A percentile compares a stretch with the other conserved stretches of the same genome.
Conservation (phyloP, 2,329 filamentous ascomycete genomes). For the Xylaria arbuscula region DNA sequence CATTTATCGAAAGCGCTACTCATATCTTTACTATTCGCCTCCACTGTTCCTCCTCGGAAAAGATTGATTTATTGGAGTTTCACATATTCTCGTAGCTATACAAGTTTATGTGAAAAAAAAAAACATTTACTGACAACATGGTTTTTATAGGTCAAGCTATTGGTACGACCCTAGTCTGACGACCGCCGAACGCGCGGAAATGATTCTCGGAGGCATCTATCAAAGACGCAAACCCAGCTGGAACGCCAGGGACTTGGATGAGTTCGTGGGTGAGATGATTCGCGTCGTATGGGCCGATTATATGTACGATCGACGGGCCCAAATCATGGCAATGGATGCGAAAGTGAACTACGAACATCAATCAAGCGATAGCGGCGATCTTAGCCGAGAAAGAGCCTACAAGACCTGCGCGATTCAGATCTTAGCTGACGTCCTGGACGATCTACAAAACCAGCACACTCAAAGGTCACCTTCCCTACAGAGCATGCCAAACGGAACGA, state of each 20-base stretch:
- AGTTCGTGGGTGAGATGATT: slow-evolving; percentile 1
- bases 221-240: background rate
- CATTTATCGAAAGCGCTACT: background rate
- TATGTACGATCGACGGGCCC: background rate
- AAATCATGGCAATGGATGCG: background rate
- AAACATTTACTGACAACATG: background rate
- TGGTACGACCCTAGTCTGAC: slow-evolving; percentile 3
- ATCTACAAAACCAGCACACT: background rate
- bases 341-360: background rate
- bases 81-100: too few relatives aligned
- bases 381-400: background rate
- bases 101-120: too few relatives aligned
- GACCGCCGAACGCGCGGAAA: background rate
- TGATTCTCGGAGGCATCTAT: background rate
- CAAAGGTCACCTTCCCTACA: background rate
- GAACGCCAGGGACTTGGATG: background rate
- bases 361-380: background rate
- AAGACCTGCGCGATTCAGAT: slow-evolving; percentile 4
- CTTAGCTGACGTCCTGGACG: slow-evolving; percentile 1
- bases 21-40: background rate
- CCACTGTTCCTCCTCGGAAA: too few relatives aligned
- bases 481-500: background rate
- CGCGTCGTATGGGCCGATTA: slow-evolving; percentile 1
- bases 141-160: background rate
- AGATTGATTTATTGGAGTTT: background rate